Evolutionary conservation across 2,329 filamentous ascomycete species (phyloP).

Genomic region (Fusarium miscanthi): DNA sequence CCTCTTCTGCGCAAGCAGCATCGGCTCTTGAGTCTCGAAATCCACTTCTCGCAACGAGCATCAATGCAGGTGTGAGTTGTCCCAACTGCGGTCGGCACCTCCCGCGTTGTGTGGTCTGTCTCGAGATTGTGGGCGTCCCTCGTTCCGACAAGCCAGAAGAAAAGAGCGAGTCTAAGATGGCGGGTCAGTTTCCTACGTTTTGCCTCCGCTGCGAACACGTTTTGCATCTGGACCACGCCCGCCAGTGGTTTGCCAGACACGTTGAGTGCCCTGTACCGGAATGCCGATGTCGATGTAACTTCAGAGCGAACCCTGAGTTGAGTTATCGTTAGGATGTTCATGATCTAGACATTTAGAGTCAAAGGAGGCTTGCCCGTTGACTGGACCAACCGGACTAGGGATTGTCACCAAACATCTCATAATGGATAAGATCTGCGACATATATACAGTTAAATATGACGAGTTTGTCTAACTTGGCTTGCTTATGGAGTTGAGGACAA

Average conservation of each 20-base stretch:
- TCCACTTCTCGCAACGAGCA: slow-evolving; percentile 67
- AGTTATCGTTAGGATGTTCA: slow-evolving; percentile 56
- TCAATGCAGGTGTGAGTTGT: slow-evolving; percentile 71
- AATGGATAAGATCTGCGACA: not conserved
- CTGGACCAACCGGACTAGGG: not conserved
- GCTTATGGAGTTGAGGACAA: slow-evolving; percentile 13
- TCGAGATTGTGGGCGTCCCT: slow-evolving; percentile 73
- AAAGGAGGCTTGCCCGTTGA: not conserved
- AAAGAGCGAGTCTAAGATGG: slow-evolving; percentile 60
- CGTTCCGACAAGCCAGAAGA: slow-evolving; percentile 68
- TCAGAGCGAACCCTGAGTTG: slow-evolving; percentile 68
- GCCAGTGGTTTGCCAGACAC: slow-evolving; percentile 74
- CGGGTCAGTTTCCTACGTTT: slow-evolving; percentile 73
- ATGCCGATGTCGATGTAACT: slow-evolving; percentile 73
- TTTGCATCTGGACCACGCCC: slow-evolving; percentile 73
- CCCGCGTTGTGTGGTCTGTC: slow-evolving; percentile 74
- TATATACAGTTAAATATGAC: slow-evolving; percentile 19
- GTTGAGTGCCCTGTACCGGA: slow-evolving; percentile 75
- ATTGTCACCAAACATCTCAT: not conserved
- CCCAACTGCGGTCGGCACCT: slow-evolving; percentile 75
- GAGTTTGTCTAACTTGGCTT: slow-evolving; percentile 23
- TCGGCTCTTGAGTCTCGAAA: slow-evolving; percentile 57
- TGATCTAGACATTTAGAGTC: not conserved
- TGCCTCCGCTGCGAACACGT: slow-evolving; percentile 76
- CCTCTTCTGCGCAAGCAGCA: slow-evolving; percentile 30